Evolutionary conservation across 352 stramenopile genomes (phyloP).

Genomic region (Thalassiosira oceanica): DNA sequence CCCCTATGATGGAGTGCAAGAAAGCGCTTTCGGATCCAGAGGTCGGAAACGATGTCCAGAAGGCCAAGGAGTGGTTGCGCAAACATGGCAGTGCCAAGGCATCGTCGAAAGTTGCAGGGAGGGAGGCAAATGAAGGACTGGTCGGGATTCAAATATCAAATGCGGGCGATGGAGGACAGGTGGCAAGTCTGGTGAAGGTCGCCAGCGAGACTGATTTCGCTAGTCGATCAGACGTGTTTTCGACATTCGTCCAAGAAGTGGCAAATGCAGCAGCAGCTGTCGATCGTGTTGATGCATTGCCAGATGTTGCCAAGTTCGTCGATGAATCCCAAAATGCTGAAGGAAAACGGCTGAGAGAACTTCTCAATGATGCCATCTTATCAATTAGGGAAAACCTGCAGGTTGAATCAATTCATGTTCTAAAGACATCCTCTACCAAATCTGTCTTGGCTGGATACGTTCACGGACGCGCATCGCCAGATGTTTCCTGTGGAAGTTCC

Average conservation of each 20-base stretch:
- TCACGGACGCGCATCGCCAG: conserved; percentile 46
- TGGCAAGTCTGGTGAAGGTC: conserved; percentile 61
- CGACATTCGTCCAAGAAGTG: conserved; percentile 63
- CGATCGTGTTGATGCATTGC: conserved; percentile 16
- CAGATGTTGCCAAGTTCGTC: no score
- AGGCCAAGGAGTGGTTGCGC: conserved; percentile 82
- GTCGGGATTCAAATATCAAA: conserved; percentile 56
- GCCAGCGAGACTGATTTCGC: conserved; percentile 80
- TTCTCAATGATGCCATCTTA: conserved; percentile 71
- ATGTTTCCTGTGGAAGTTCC: conserved; percentile 44
- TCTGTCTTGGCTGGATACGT: conserved; percentile 69
- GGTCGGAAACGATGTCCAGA: conserved; percentile 68
- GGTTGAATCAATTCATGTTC: conserved; percentile 37
- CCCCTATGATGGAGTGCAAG: conserved; percentile 86
- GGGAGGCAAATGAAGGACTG: conserved; percentile 63
- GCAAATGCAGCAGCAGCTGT: conserved; percentile 27
- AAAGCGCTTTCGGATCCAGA: conserved; percentile 75
- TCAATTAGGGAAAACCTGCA: conserved; percentile 75
- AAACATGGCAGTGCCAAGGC: conserved; percentile 79
- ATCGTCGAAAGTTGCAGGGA: conserved; percentile 54
- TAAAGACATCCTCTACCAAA: conserved; percentile 27
- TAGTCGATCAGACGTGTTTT: conserved; percentile 49
- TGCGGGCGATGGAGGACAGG: conserved; percentile 37
- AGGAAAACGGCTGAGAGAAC: conserved; percentile 41
- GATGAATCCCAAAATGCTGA: conserved; percentile 14